phyloP scores from a whole-genome alignment of 805 yeast species.

The Yarrowia porcina region DNA sequence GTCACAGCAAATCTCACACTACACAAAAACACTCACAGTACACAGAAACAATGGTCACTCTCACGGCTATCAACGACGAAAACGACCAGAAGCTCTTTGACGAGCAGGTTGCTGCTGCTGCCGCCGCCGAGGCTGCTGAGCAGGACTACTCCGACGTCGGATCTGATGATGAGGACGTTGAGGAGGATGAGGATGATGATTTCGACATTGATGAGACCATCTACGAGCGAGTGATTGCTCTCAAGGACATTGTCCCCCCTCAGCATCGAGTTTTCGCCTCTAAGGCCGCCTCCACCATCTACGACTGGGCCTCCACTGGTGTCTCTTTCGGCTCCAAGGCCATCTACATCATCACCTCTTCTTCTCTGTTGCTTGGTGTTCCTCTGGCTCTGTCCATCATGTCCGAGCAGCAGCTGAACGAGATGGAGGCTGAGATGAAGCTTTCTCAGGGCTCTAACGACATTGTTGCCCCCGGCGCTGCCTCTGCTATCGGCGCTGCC shows the following conservation, averaged over 20 bases:
- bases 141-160: constrained; percentile 55
- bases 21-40: neutral
- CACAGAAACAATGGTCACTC: constrained; percentile 58
- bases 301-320: constrained; percentile 45
- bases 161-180: constrained; percentile 49
- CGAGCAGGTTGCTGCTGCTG: constrained; percentile 37
- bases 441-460: constrained; percentile 37
- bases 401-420: constrained; percentile 89
- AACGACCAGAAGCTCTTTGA: constrained; percentile 42
- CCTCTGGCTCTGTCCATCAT: constrained; percentile 87
- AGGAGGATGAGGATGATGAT: constrained; percentile 62
- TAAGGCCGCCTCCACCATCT: constrained; percentile 36
- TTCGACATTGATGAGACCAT: constrained; percentile 78
- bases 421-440: constrained; percentile 88
- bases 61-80: constrained; percentile 57
- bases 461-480: constrained; percentile 40
- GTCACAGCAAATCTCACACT: constrained; percentile 9
- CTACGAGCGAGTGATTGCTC: constrained; percentile 81
- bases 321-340: constrained; percentile 65
- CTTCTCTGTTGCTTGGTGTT: constrained; percentile 82
- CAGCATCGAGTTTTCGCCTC: constrained; percentile 60
- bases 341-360: constrained; percentile 82
- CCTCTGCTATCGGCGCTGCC: constrained; percentile 37
- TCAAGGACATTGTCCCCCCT: constrained; percentile 89
- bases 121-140: constrained; percentile 40